Conservation (phyloP, 116 monocot species). For the Phalaenopsis hybrid region DNA sequence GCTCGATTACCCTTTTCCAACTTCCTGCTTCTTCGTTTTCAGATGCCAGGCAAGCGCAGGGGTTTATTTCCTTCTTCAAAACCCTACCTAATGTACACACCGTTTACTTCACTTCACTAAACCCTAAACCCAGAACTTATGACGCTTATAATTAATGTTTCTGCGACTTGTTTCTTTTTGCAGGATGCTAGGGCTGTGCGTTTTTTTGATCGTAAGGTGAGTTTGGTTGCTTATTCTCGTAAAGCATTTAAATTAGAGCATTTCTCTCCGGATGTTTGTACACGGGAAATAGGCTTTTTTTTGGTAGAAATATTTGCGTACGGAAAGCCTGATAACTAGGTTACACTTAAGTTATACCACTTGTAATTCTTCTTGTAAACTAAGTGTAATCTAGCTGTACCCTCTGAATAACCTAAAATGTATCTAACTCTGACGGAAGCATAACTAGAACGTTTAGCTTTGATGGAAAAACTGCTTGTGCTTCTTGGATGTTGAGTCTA, state of each 20-base stretch:
- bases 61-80: slow-evolving; percentile 91
- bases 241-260: background rate
- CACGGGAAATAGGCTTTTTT: too few species aligned
- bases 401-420: background rate
- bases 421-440: too few species aligned
- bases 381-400: background rate
- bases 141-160: background rate
- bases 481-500: too few species aligned
- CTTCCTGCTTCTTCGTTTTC: background rate
- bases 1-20: background rate
- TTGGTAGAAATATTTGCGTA: background rate
- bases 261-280: background rate
- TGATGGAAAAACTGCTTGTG: too few species aligned
- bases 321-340: background rate
- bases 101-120: background rate
- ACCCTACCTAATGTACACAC: slow-evolving; percentile 50
- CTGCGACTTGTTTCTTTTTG: slow-evolving; percentile 10
- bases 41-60: slow-evolving; percentile 93
- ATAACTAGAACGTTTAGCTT: too few species aligned
- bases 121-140: background rate
- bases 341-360: background rate
- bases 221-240: slow-evolving; percentile 5
- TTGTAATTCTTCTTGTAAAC: background rate
- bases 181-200: slow-evolving; percentile 77
- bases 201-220: slow-evolving; percentile 94